phyloP scores from a whole-genome alignment of 768 basidiomycete species.

The Panaeolus cyanescens region DNA sequence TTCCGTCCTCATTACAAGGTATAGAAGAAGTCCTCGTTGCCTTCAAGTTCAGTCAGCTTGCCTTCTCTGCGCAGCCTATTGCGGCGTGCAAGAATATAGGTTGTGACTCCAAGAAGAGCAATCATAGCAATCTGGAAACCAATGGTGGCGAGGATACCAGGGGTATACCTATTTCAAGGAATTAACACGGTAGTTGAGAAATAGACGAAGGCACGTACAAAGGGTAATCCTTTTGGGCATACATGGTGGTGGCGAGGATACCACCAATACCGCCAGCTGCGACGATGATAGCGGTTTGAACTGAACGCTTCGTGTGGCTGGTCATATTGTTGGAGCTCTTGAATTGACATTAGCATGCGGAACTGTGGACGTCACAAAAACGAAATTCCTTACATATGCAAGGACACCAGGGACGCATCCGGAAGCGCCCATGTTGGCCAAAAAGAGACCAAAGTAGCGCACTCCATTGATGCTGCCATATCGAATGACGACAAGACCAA shows the following conservation, averaged over 20 bases:
- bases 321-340: slow-evolving; percentile 39
- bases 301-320: slow-evolving; percentile 37
- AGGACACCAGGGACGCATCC: slow-evolving; percentile 34
- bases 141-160: slow-evolving; percentile 37
- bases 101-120: slow-evolving; percentile 25
- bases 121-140: slow-evolving; percentile 36
- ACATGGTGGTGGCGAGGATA: slow-evolving; percentile 39
- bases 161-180: slow-evolving; percentile 22
- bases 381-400: slow-evolving; percentile 30
- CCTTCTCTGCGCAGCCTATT: slow-evolving; percentile 33
- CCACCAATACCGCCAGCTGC: slow-evolving; percentile 40
- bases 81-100: slow-evolving; percentile 26
- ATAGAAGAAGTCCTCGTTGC: slow-evolving; percentile 36
- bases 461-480: slow-evolving; percentile 28
- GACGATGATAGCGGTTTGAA: slow-evolving; percentile 36
- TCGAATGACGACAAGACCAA: slow-evolving; percentile 33
- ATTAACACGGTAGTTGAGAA: neutral
- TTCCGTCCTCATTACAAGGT: slow-evolving; percentile 23
- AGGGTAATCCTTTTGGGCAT: slow-evolving; percentile 35
- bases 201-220: slow-evolving; percentile 14
- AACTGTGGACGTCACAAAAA: neutral
- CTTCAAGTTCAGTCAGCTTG: slow-evolving; percentile 32
- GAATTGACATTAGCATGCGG: neutral
- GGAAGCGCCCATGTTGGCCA: slow-evolving; percentile 32
- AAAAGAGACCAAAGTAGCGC: slow-evolving; percentile 35